Base-by-base conservation (phyloP, 345 rosid genomes). In the Salix koriyanagi region DNA sequence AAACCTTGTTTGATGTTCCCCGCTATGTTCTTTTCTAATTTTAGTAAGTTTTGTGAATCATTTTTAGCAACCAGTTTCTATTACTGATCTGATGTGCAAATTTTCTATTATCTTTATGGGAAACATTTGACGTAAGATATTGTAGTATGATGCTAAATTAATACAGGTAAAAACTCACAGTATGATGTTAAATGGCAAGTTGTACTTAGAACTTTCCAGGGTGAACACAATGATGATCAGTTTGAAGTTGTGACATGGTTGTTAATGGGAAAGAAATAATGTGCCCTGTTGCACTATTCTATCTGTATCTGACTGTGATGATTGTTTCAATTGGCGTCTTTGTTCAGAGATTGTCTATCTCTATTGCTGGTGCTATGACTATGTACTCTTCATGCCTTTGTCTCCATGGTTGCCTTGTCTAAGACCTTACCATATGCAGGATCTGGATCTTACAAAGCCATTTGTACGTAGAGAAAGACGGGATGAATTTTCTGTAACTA, bases 401-500 rank as follows among this genome's bases (percentile, higher is more conserved):
- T 67, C 64, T 21, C 5, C 23, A 32, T 65, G 6, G 4, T 7
- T 28, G 25, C 28, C 67, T 76, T 11, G n/a, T 44, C 25, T 9
- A 14, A 41, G 58, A 32, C 46, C 25, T 2, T 72, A 0, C 50
- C 36, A 66, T 14, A 10, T 84, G 80, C 82, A 91, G 97, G 91
- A 89, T 83, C 81, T 89, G 34, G 90, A 83, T 82, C 88, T 86
- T 75, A 89, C 5, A 72, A 90, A 50, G 79, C 91, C 89, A 48
- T 84, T 77, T 76, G 41, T 79, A 70, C 21, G 86, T 61, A 42
- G 80, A 81, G 11, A 61, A 28, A 78, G 28, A 82, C 79, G 72
- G 26, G n/a, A 1, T 21, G 84, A 87, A 70, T 82, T 87, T 83
- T 83, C 87, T 68, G 78, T 87, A 75, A 87, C 95, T 39, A 94